Conservation (phyloP, 805 yeast genomes). For the Komagataella pseudopastoris region DNA sequence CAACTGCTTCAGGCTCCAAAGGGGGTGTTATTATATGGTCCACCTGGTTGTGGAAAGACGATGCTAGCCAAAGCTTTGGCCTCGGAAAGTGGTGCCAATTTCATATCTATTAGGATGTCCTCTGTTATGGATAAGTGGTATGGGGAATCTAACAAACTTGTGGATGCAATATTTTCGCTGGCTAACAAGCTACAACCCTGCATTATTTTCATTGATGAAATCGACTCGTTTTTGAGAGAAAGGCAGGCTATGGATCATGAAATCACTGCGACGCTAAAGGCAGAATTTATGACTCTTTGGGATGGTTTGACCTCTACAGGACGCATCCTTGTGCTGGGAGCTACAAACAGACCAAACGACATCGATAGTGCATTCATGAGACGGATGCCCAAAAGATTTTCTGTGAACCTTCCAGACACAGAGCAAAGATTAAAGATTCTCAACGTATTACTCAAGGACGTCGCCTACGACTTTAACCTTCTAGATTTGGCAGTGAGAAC, state of each 20-base stretch:
- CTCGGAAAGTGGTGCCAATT: conserved; percentile 87
- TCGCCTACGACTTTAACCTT: conserved; percentile 60
- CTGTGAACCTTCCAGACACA: conserved; percentile 75
- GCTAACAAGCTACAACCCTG: conserved; percentile 97
- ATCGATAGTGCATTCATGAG: conserved; percentile 96
- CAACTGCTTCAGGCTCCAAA: conserved; percentile 97
- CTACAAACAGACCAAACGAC: conserved; percentile 96
- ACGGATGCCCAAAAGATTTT: conserved; percentile 83
- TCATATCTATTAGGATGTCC: conserved; percentile 93
- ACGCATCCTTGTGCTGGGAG: conserved; percentile 91
- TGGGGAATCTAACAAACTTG: conserved; percentile 99
- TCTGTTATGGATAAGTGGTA: conserved; percentile 96
- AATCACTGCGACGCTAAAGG: conserved; percentile 67
- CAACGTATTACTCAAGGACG: conserved; percentile 56
- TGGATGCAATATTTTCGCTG: conserved; percentile 90
- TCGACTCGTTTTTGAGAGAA: conserved; percentile 97
- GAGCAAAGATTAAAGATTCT: conserved; percentile 74
- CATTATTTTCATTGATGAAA: conserved; percentile 95
- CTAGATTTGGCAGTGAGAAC: conserved; percentile 48
- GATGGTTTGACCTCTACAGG: conserved; percentile 89
- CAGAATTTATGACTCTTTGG: conserved; percentile 81
- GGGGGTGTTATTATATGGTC: conserved; percentile 96
- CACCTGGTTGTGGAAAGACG: conserved; percentile 99
- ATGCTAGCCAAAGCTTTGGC: conserved; percentile 99
- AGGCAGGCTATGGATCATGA: conserved; percentile 82